These are phyloP conservation scores for Sporothrix globosa DNA, from an alignment of 2,329 filamentous ascomycete genomes.

Conservation along the genomic window DNA sequence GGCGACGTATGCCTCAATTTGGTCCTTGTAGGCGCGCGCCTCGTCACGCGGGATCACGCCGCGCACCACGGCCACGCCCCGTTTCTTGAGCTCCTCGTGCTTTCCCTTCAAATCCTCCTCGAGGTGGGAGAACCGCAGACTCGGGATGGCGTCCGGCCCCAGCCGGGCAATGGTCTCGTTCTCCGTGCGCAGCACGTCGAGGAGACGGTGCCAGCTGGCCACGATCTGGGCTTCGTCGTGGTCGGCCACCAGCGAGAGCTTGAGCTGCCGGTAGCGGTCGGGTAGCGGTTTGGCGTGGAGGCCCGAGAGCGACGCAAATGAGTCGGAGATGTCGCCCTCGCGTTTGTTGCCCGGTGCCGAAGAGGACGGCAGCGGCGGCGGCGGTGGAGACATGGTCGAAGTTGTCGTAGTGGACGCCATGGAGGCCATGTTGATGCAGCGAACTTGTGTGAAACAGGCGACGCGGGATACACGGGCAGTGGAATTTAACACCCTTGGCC, in stretches of 20 bases:
- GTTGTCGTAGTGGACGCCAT: constrained; percentile 23
- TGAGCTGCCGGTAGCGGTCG: constrained; percentile 59
- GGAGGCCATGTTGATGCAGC: constrained; percentile 34
- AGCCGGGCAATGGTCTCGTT: constrained; percentile 49
- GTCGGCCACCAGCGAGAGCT: constrained; percentile 55
- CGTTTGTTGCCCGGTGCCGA: constrained; percentile 46
- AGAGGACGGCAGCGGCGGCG: background rate
- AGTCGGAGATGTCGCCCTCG: constrained; percentile 65
- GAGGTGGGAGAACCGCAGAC: constrained; percentile 53
- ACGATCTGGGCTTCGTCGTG: constrained; percentile 54
- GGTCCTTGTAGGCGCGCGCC: constrained; percentile 66
- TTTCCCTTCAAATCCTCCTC: constrained; percentile 45
- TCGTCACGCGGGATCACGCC: constrained; percentile 66
- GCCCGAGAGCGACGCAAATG: constrained; percentile 63
- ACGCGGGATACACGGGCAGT: background rate
- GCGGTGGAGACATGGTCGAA: background rate
- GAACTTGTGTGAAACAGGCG: background rate
- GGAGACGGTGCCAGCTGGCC: constrained; percentile 40
- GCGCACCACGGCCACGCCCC: constrained; percentile 66
- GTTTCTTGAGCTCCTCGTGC: constrained; percentile 58
- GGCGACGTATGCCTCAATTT: constrained; percentile 66
- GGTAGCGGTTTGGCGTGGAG: constrained; percentile 52
- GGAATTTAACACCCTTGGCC: background rate
- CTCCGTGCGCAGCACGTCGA: constrained; percentile 36
- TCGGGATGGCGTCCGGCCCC: constrained; percentile 57